Evolutionary conservation across 768 basidiomycete genomes (phyloP).

Genomic region (Podaxis sp.): DNA sequence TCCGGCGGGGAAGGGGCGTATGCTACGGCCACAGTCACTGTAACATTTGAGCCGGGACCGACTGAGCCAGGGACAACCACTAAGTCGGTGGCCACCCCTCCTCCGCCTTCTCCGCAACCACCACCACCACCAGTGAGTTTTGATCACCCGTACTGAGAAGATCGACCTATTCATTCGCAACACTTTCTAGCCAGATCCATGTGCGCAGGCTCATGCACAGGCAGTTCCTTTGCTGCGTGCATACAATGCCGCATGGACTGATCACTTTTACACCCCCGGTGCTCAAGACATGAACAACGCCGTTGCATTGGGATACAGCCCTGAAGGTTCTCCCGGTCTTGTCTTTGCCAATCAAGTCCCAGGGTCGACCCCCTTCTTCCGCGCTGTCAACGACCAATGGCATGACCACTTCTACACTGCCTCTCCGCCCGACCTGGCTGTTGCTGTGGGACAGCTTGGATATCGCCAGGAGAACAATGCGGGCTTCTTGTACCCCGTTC

Average conservation of each 20-base stretch:
- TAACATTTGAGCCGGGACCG: not conserved
- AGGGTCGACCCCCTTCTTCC: not conserved
- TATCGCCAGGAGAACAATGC: too few species aligned
- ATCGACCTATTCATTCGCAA: not conserved
- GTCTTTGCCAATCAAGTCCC: not conserved
- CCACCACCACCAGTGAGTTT: too few species aligned
- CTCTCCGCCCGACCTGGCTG: not conserved
- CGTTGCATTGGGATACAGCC: not conserved
- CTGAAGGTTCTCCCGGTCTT: not conserved
- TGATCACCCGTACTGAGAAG: not conserved
- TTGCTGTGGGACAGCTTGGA: not conserved
- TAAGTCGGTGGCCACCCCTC: not conserved
- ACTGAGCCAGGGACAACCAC: too few species aligned
- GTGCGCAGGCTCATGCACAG: not conserved
- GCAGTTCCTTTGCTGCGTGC: not conserved
- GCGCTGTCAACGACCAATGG: not conserved
- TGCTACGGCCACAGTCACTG: not conserved
- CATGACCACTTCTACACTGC: slow-evolving; percentile 5
- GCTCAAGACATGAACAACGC: slow-evolving; percentile 3
- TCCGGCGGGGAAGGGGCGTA: too few species aligned
- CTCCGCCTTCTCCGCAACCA: not conserved
- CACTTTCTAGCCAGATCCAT: not conserved
- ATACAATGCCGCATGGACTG: not conserved
- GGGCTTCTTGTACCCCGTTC: too few species aligned
- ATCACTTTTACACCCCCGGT: not conserved